Evolutionary conservation across 140 eudicot genomes (phyloP), one percentile per base, ranked within the genome.

Genomic region (Bidens hawaiensis): DNA sequence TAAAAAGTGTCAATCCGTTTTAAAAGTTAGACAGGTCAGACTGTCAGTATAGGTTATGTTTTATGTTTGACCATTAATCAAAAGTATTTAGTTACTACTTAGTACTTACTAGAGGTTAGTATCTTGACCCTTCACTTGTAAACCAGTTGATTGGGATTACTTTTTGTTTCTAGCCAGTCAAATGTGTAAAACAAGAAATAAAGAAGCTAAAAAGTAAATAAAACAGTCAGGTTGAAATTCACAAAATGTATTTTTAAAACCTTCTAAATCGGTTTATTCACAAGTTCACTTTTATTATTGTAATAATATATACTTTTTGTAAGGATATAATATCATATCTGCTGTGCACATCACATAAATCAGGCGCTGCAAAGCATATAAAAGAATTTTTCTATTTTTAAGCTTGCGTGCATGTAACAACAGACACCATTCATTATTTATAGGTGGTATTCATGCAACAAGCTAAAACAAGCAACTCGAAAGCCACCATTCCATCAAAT

Each of bases 391-490:
- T 17, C 12, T 12, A 17, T 6, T 46, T 17, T 46, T 16, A 46
- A 48, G n/a, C 54, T 48, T 48, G n/a, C 27, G 10, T 19, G 27
- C 6, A 48, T 25, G 2, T 18, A 9, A 48, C 27, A 2, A 9
- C 5, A 48, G 13, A 48, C 5, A 13, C 3, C 22, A n/a, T 46
- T 16, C 13, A 11, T 3, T 26, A 15, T 71, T 38, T 25, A 22
- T 68, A 93, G 99, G 99, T 88, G 22, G 99, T 81, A 12, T 88
- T 78, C 62, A 79, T 93, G 81, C 94, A 93, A 58, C 78, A 79
- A 75, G 64, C 67, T 43, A 93, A 85, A 75, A 60, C 80, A 53
- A 76, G 75, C 67, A 56, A 78, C 60, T 54, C 49, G 36, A 88
- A 76, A 60, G 69, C 85, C 24, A 59, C 78, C 3, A 57, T 68